These are phyloP conservation scores for Ettlia oleoabundans DNA, from an alignment of 139 green algal genomes.

Conservation along the genomic window DNA sequence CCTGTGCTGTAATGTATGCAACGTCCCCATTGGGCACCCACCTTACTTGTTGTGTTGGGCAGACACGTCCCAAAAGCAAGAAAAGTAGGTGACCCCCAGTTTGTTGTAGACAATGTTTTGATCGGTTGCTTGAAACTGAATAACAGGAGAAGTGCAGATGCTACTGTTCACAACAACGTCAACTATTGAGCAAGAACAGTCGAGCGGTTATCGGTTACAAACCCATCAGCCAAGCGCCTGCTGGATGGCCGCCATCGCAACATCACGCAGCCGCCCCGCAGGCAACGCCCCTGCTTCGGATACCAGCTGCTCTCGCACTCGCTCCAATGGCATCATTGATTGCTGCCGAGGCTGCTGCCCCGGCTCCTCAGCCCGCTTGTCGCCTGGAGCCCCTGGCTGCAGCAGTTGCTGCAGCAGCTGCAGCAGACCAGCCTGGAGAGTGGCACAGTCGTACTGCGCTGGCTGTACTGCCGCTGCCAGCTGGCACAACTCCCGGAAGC, in stretches of 20 bases:
- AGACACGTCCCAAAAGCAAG: too few species aligned
- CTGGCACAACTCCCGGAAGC: slow-evolving; percentile 22
- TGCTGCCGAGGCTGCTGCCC: not conserved
- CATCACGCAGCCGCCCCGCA: not conserved
- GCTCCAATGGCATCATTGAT: not conserved
- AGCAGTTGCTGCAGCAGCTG: slow-evolving; percentile 5
- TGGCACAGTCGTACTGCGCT: slow-evolving; percentile 9
- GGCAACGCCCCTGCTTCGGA: not conserved
- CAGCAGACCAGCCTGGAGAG: slow-evolving; percentile 13
- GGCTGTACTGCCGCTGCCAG: slow-evolving; percentile 6
- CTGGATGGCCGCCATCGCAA: slow-evolving; percentile 4
- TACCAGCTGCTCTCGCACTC: slow-evolving; percentile 3
- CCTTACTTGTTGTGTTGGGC: too few species aligned
- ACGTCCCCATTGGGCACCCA: too few species aligned
- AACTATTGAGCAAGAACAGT: too few species aligned
- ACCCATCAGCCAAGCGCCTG: not conserved
- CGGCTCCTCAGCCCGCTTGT: not conserved
- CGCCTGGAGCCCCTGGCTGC: not conserved
- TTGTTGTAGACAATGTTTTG: too few species aligned
- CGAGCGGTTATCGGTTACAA: too few species aligned
- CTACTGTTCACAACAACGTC: too few species aligned
- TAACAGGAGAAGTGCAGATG: too few species aligned
- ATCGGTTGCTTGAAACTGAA: too few species aligned
- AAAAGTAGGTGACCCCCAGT: too few species aligned
- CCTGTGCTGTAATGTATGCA: too few species aligned